Conservation (phyloP, 306 rosid genomes). For the Boehmeria nivea region DNA sequence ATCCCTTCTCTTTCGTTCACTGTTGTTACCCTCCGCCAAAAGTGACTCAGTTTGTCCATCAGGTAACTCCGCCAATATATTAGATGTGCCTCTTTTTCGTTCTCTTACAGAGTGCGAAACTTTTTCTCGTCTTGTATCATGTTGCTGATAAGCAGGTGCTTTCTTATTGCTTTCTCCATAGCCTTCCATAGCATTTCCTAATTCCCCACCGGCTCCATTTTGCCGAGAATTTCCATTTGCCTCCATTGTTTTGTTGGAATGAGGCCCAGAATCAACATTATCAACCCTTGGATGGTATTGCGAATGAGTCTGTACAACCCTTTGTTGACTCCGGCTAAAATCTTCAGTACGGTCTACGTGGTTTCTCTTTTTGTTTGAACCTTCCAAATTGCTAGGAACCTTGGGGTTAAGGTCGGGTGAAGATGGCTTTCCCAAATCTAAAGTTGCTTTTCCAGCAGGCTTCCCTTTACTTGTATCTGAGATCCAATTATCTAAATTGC, state of each 20-base stretch:
- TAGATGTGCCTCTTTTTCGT: conserved; percentile 49
- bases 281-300: conserved; percentile 58
- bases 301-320: too few species aligned
- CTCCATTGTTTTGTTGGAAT: conserved; percentile 41
- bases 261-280: conserved; percentile 45
- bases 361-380: conserved; percentile 41
- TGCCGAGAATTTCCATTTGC: conserved; percentile 44
- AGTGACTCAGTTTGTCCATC: conserved; percentile 52
- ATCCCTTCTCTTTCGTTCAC: conserved; percentile 84
- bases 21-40: conserved; percentile 57
- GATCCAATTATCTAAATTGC: conserved; percentile 49
- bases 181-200: conserved; percentile 54
- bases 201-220: conserved; percentile 42
- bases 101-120: conserved; percentile 44
- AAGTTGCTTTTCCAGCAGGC: conserved; percentile 40
- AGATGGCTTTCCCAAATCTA: conserved; percentile 50
- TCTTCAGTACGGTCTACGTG: conserved; percentile 60
- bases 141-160: conserved; percentile 39
- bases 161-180: conserved; percentile 66
- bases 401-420: conserved; percentile 43
- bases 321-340: conserved; percentile 45
- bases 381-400: conserved; percentile 50
- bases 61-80: conserved; percentile 44
- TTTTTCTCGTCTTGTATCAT: conserved; percentile 43
- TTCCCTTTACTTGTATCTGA: conserved; percentile 52